A percentile compares a stretch with the other conserved stretches of the same genome.
These are phyloP conservation scores for Fusarium torreyae DNA, from an alignment of 2,329 filamentous ascomycete genomes.

Conservation along the genomic window DNA sequence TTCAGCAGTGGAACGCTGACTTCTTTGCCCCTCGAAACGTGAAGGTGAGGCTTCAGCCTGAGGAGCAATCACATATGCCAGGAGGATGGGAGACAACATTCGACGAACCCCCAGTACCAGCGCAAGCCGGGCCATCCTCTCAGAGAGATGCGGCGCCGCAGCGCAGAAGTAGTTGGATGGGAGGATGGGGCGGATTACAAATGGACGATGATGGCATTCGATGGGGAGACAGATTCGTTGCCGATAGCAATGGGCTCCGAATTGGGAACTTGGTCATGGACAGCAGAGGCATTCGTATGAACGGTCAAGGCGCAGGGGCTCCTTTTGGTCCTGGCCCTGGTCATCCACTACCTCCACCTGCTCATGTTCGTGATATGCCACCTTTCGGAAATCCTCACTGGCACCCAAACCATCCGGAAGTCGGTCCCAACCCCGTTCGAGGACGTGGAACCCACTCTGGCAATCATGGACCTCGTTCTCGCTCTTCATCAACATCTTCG, in stretches of 20 bases:
- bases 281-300: slow-evolving; percentile 56
- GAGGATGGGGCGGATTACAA: slow-evolving; percentile 54
- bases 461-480: slow-evolving; percentile 43
- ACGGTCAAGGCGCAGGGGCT: slow-evolving; percentile 10
- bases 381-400: slow-evolving; percentile 13
- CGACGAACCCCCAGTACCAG: slow-evolving; percentile 37
- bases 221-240: slow-evolving; percentile 61
- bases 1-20: slow-evolving; percentile 70
- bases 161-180: slow-evolving; percentile 26
- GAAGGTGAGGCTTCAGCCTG: slow-evolving; percentile 55
- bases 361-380: slow-evolving; percentile 12
- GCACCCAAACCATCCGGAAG: slow-evolving; percentile 22
- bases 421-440: slow-evolving; percentile 9
- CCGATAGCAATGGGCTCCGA: slow-evolving; percentile 62
- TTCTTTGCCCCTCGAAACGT: slow-evolving; percentile 69
- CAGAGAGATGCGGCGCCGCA: slow-evolving; percentile 30
- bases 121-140: slow-evolving; percentile 24
- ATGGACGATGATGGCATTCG: slow-evolving; percentile 62
- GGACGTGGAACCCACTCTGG: slow-evolving; percentile 32
- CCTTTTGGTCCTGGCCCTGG: slow-evolving; percentile 8
- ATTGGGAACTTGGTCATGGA: slow-evolving; percentile 63
- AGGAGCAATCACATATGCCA: slow-evolving; percentile 45
- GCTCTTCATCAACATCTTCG: slow-evolving; percentile 56
- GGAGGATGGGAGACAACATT: slow-evolving; percentile 46
- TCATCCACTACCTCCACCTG: neutral